A percentile compares a stretch with the other conserved stretches of the same genome.
Conservation (phyloP, 2,329 filamentous ascomycete species). For the Ophiosphaerella korrae region DNA sequence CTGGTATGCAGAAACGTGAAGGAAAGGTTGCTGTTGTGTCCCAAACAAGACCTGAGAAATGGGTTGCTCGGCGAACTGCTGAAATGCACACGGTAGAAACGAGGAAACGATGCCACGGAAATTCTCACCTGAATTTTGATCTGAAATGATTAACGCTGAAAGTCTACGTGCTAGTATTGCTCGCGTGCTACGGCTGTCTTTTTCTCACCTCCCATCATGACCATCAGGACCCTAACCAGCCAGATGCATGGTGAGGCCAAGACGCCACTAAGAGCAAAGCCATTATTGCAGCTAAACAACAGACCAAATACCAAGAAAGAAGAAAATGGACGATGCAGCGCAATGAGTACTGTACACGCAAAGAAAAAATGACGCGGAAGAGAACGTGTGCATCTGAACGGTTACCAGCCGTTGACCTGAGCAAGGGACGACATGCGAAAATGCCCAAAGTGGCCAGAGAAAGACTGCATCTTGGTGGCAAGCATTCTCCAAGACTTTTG, state of each 20-base stretch:
- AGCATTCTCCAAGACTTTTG: neutral
- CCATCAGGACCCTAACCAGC: neutral
- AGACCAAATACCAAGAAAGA: neutral
- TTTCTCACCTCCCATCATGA: no score
- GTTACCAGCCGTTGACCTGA: neutral
- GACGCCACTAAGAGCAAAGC: neutral
- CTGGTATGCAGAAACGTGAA: conserved; percentile 9
- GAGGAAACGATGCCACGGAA: neutral
- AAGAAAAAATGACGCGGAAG: neutral
- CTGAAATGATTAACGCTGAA: neutral
- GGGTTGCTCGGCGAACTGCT: conserved; percentile 9
- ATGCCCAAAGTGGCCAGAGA: neutral
- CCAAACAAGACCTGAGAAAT: conserved; percentile 16
- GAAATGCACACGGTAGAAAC: conserved; percentile 3
- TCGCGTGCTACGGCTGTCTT: neutral
- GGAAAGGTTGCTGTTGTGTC: conserved; percentile 9
- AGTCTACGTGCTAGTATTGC: conserved; percentile 1
- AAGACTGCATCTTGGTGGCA: neutral
- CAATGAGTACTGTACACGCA: neutral
- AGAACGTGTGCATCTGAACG: neutral
- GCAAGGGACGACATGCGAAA: no score
- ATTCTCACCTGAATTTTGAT: neutral
- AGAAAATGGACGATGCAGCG: neutral
- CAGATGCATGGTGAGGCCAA: neutral
- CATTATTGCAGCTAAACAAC: neutral